A percentile compares a stretch with the other conserved stretches of the same genome.
phyloP scores from a whole-genome alignment of 1,284 basidiomycete species.

The Gomphus bonarii region DNA sequence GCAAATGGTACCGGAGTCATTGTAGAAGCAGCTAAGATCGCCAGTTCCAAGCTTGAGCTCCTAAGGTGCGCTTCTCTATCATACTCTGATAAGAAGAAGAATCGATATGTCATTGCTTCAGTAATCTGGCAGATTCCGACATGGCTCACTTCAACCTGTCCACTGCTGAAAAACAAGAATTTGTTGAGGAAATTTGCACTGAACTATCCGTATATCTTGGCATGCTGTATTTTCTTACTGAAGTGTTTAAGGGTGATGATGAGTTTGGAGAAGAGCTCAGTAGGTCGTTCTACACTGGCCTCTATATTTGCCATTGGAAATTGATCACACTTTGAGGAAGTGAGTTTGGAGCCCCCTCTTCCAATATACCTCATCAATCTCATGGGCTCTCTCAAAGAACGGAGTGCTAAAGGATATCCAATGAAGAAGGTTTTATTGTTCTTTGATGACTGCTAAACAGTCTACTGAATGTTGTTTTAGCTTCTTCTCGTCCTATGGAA shows the following conservation, averaged over 20 bases:
- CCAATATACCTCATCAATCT: conserved; percentile 89
- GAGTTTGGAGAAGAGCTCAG: conserved; percentile 93
- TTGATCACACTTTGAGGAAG: conserved; percentile 30
- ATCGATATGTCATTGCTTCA: conserved; percentile 21
- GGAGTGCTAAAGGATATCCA: conserved; percentile 90
- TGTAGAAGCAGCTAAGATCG: conserved; percentile 84
- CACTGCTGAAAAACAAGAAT: conserved; percentile 59
- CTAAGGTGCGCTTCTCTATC: conserved; percentile 42
- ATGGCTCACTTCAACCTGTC: conserved; percentile 60
- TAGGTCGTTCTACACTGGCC: conserved; percentile 16
- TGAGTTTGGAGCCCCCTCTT: conserved; percentile 90
- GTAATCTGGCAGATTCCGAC: conserved; percentile 62
- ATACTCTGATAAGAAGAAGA: conserved; percentile 4
- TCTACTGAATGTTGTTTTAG: conserved; percentile 28
- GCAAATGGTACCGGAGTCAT: conserved; percentile 82
- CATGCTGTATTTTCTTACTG: conserved; percentile 89
- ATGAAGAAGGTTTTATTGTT: conserved; percentile 72
- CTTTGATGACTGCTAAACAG: neutral
- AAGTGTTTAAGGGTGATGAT: conserved; percentile 85
- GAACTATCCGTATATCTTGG: conserved; percentile 88
- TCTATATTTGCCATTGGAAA: conserved; percentile 1
- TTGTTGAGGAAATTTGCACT: conserved; percentile 79
- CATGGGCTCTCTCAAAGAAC: conserved; percentile 85
- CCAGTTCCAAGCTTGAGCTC: conserved; percentile 81
- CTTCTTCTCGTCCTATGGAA: conserved; percentile 97